Percentiles rank a stretch among this genome's conserved stretches.
phyloP scores from a whole-genome alignment of 257 asterid genomes.

The Nicotiana noctiflora region DNA sequence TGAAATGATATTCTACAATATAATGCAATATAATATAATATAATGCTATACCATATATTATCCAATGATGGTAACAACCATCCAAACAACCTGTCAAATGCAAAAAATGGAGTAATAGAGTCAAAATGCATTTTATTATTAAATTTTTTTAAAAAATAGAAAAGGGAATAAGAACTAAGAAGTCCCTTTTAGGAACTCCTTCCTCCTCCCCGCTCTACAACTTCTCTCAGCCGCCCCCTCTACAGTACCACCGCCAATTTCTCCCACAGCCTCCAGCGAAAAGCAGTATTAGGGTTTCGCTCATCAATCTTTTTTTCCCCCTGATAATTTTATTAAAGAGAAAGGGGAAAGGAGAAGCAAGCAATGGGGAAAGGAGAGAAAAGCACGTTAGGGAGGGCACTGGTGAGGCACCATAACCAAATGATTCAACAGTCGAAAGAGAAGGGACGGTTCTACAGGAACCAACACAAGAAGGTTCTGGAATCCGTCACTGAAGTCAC shows the following conservation, averaged over 20 bases:
- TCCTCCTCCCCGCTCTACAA: background rate
- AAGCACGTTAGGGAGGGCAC: conserved; percentile 66
- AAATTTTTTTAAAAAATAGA: background rate
- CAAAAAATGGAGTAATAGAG: no score
- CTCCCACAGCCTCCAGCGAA: background rate
- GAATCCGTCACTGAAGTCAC: conserved; percentile 89
- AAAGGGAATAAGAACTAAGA: background rate
- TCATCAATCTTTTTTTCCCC: background rate
- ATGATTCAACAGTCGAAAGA: conserved; percentile 68
- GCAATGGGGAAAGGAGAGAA: conserved; percentile 73
- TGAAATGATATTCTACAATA: no score
- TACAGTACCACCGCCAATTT: background rate
- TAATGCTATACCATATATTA: no score
- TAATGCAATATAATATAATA: no score
- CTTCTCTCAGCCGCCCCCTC: background rate
- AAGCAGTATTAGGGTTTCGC: background rate
- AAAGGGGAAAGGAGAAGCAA: background rate
- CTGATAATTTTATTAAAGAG: background rate
- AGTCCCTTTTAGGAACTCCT: no score
- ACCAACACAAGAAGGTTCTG: conserved; percentile 69
- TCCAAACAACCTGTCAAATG: no score
- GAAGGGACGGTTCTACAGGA: conserved; percentile 59
- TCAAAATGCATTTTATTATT: background rate
- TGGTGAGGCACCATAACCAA: conserved; percentile 92
- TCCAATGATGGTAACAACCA: no score